A percentile compares a stretch with the other conserved stretches of the same genome.
phyloP scores from a whole-genome alignment of 257 asterid genomes.

The Solanum neorickii region DNA sequence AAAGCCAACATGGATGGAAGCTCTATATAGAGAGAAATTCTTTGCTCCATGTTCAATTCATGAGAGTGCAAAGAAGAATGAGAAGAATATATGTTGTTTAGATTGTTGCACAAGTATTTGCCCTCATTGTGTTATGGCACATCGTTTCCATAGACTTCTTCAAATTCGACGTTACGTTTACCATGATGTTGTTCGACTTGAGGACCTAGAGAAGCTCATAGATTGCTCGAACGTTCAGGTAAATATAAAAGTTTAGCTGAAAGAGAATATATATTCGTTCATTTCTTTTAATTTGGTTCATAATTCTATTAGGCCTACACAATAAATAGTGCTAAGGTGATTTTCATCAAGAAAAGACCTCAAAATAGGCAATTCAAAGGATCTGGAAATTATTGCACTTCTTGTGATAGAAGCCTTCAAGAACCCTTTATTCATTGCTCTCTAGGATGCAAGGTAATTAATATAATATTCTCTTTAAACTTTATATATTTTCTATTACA shows the following conservation, averaged over 20 bases:
- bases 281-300: background rate
- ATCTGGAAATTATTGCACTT: conserved; percentile 82
- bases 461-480: background rate
- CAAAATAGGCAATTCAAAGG: conserved; percentile 95
- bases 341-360: conserved; percentile 87
- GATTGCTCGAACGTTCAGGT: conserved; percentile 94
- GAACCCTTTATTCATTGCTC: conserved; percentile 92
- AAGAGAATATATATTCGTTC: background rate
- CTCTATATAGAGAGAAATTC: conserved; percentile 55
- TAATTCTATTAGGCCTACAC: conserved; percentile 60
- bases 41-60: conserved; percentile 70
- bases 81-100: conserved; percentile 80
- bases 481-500: background rate
- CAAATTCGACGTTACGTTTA: conserved; percentile 94
- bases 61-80: conserved; percentile 75
- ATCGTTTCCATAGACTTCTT: conserved; percentile 69
- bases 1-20: conserved; percentile 87
- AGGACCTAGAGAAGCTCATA: conserved; percentile 77
- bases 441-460: conserved; percentile 81
- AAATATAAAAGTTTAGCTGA: background rate
- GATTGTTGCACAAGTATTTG: conserved; percentile 94
- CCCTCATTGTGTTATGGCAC: conserved; percentile 83
- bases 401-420: conserved; percentile 86
- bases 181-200: conserved; percentile 83
- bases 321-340: conserved; percentile 75